Percentiles rank a stretch among this genome's conserved stretches.
Evolutionary conservation across 257 asterid genomes (phyloP).

Genomic region (Verbascum thapsus): DNA sequence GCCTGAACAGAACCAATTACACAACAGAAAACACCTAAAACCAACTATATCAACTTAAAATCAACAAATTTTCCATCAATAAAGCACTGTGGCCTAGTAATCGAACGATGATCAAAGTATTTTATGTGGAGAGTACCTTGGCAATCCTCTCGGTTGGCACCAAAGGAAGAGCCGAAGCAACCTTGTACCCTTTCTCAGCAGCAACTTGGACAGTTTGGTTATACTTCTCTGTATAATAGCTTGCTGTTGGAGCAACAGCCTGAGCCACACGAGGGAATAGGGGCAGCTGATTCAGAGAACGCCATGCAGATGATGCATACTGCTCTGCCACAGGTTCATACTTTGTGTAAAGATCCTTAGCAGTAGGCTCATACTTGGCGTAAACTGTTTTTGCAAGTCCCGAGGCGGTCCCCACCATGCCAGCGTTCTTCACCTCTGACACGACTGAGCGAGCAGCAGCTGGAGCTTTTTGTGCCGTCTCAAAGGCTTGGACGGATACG

Average conservation of each 20-base stretch:
- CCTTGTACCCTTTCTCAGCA: slow-evolving; percentile 74
- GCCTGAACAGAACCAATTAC: no score
- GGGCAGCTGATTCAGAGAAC: slow-evolving; percentile 65
- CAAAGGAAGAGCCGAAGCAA: slow-evolving; percentile 73
- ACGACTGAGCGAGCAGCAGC: slow-evolving; percentile 65
- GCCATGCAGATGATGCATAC: slow-evolving; percentile 74
- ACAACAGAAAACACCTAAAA: no score
- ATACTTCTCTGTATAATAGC: slow-evolving; percentile 66
- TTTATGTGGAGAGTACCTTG: slow-evolving; percentile 42
- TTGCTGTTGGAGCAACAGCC: slow-evolving; percentile 74
- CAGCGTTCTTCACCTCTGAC: slow-evolving; percentile 61
- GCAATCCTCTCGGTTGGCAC: slow-evolving; percentile 79
- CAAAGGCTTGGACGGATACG: slow-evolving; percentile 50
- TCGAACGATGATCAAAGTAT: no score
- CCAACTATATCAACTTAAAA: no score
- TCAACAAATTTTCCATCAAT: no score
- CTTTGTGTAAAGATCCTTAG: slow-evolving; percentile 72
- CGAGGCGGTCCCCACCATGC: slow-evolving; percentile 76
- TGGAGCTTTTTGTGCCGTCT: slow-evolving; percentile 68
- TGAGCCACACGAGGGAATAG: slow-evolving; percentile 70
- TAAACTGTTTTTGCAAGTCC: slow-evolving; percentile 69
- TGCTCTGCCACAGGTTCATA: slow-evolving; percentile 87
- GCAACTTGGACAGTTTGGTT: slow-evolving; percentile 64
- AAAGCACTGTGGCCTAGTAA: no score
- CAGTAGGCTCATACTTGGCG: slow-evolving; percentile 77